Base-by-base conservation (phyloP, 2,329 filamentous ascomycete species). In the Aspergillus sp. region DNA sequence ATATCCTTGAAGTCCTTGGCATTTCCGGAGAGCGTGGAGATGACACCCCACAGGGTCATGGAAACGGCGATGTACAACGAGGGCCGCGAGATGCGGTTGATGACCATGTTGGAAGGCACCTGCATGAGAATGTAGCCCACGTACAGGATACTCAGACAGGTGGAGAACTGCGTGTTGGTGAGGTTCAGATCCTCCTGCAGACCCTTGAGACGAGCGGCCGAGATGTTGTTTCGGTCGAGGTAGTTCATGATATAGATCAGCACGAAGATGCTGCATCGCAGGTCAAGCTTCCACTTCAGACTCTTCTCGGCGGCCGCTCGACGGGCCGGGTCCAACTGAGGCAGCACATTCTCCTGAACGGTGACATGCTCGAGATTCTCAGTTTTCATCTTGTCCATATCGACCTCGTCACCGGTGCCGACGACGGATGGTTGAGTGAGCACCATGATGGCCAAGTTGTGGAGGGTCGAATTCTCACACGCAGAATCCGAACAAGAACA, bases 41-140 rank as follows among this genome's bases (percentile, higher is more conserved):
- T 79, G 12, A 86, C 67, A 51, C 86, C 86, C 86, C 86, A 88
- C 11, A 86, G 63, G 1, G 78, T 73, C 79, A 82, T 81, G 47
- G 75, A 77, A 7, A 79, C 73, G 0, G 78, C 78, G 4, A 78
- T 77, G n/a, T 72, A 71, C n/a, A 75, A 74, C 67, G 78, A 81
- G 1, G 72, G 75, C 18, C 80, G 70, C 71, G 78, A 78, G 59
- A 77, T 77, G 6, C 75, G 76, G 31, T 79, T 79, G 55, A 82
- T 72, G 55, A 79, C 74, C 29, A 82, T 67, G 62, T 81, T 82
- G 20, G 77, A 80, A 0, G 80, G 80, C 0, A 82, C 71, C 57
- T 82, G 79, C 6, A 78, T 73, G 54, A 81, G 67, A 31, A 81
- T 75, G 61, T 80, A 81, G 3, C 78, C 79, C 3, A 82, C 76